Percentiles rank a stretch among this genome's conserved stretches.
phyloP scores from a whole-genome alignment of 2,329 filamentous ascomycete genomes.

The Ophiocordyceps polyrhachis-furcata region DNA sequence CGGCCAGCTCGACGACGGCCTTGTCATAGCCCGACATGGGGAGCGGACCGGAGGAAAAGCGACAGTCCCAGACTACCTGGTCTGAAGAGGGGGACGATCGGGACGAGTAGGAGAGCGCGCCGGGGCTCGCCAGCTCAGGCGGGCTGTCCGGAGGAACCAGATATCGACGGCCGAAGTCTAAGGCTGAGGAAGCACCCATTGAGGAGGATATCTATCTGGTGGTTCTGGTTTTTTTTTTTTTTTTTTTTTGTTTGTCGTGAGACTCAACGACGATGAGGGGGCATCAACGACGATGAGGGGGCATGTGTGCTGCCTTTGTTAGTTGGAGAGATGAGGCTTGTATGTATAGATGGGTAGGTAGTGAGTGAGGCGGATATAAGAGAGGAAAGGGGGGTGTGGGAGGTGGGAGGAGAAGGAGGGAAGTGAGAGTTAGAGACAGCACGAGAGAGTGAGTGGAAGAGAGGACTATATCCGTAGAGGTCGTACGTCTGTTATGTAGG shows the following conservation, averaged over 20 bases:
- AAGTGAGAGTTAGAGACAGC: neutral
- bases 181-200: conserved; percentile 36
- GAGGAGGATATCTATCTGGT: conserved; percentile 18
- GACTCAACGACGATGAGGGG: too few relatives aligned
- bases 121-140: conserved; percentile 33
- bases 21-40: conserved; percentile 41
- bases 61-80: conserved; percentile 22
- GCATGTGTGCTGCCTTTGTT: conserved; percentile 3
- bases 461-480: neutral
- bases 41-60: conserved; percentile 21
- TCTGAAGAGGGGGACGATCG: conserved; percentile 24
- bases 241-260: neutral
- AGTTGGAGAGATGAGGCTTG: too few relatives aligned
- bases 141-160: conserved; percentile 33
- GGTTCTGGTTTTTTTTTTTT: neutral
- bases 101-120: conserved; percentile 27
- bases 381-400: neutral
- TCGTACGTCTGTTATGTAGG: neutral
- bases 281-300: neutral
- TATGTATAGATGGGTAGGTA: too few relatives aligned
- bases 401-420: neutral
- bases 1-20: conserved; percentile 24
- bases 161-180: conserved; percentile 31
- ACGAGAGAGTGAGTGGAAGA: neutral
- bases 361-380: neutral